A percentile compares a stretch with the other conserved stretches of the same genome.
These are phyloP conservation scores for Clitoria ternatea DNA, from an alignment of 306 rosid species.

Conservation along the genomic window DNA sequence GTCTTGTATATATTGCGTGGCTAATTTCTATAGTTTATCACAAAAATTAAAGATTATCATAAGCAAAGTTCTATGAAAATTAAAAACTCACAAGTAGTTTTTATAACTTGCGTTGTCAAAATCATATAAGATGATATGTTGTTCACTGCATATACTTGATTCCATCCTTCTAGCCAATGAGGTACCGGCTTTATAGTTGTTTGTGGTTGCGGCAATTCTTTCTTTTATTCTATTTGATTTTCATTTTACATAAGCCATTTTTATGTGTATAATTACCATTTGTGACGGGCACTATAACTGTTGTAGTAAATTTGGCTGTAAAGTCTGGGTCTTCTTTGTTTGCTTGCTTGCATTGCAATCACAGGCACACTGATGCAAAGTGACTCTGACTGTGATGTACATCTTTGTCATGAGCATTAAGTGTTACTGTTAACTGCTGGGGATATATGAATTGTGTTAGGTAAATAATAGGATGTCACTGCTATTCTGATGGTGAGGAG, in stretches of 20 bases:
- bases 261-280: not conserved
- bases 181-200: not conserved
- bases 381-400: not conserved
- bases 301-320: slow-evolving; percentile 23
- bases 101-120: not conserved
- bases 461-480: slow-evolving; percentile 54
- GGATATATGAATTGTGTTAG: slow-evolving; percentile 20
- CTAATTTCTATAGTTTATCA: not conserved
- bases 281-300: slow-evolving; percentile 21
- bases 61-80: not conserved
- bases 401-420: no score
- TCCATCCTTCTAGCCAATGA: not conserved
- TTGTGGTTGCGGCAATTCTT: not conserved
- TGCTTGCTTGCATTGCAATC: not conserved
- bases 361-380: not conserved
- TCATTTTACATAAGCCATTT: not conserved
- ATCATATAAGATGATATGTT: not conserved
- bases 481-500: slow-evolving; percentile 86
- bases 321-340: not conserved
- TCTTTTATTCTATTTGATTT: not conserved
- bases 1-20: not conserved
- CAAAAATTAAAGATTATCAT: not conserved
- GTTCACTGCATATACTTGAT: not conserved
- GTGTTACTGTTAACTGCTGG: not conserved
- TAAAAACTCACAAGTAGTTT: not conserved